Percentiles rank a stretch among this genome's conserved stretches.
Evolutionary conservation across 306 rosid species (phyloP).

Genomic region (Malus fusca): DNA sequence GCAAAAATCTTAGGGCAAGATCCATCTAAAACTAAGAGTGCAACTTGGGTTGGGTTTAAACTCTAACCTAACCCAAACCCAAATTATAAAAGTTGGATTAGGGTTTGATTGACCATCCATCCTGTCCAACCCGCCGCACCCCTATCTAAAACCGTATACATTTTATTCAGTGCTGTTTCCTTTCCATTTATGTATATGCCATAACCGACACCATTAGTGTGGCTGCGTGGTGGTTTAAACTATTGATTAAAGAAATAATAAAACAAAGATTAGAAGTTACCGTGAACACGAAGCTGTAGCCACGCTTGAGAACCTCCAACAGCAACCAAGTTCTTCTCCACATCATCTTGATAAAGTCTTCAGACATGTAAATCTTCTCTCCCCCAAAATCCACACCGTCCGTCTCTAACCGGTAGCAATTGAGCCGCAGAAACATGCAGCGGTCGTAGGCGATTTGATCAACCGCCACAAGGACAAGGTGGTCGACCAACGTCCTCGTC

Average conservation of each 20-base stretch:
- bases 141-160: not conserved
- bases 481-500: conserved; percentile 34
- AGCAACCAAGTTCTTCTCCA: conserved; percentile 61
- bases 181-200: not conserved
- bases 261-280: conserved; percentile 15
- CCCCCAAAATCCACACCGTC: conserved; percentile 49
- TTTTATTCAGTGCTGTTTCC: not conserved
- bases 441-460: conserved; percentile 65
- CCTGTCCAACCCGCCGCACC: no score
- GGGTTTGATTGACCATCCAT: no score
- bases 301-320: conserved; percentile 62
- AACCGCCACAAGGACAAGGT: conserved; percentile 54
- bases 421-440: conserved; percentile 39
- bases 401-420: conserved; percentile 49
- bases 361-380: conserved; percentile 66
- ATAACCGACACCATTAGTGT: not conserved
- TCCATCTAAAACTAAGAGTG: no score
- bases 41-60: no score
- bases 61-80: not conserved
- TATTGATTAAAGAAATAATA: not conserved
- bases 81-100: no score
- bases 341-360: conserved; percentile 71
- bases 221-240: not conserved
- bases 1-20: no score
- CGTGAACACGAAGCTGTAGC: conserved; percentile 64